phyloP scores from a whole-genome alignment of 164 flowering plant genomes.

The Buxus sempervirens region DNA sequence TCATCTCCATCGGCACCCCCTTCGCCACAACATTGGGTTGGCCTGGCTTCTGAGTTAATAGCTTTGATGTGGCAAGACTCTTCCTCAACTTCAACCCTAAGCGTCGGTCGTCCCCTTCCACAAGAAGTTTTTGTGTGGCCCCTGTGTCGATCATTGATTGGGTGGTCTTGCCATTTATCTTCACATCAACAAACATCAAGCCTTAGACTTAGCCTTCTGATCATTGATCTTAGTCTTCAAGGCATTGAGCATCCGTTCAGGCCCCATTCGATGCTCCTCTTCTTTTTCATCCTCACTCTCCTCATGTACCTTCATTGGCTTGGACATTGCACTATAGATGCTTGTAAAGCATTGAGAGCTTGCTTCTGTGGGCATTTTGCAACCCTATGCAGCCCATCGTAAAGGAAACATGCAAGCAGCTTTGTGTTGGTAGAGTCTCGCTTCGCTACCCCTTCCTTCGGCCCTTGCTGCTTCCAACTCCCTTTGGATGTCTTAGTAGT shows the following conservation, averaged over 20 bases:
- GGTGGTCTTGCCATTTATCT: background rate
- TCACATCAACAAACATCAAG: background rate
- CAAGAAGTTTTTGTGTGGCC: background rate
- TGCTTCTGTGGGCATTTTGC: background rate
- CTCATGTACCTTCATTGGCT: background rate
- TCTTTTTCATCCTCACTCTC: background rate
- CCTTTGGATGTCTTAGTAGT: background rate
- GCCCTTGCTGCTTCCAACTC: background rate
- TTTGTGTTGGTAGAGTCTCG: no score
- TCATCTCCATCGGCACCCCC: background rate
- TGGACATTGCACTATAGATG: no score
- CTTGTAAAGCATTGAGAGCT: background rate
- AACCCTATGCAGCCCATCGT: background rate
- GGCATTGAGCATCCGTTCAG: background rate
- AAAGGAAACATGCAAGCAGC: background rate
- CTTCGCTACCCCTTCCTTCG: background rate
- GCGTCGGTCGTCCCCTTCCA: background rate
- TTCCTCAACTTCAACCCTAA: background rate
- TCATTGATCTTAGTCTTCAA: background rate
- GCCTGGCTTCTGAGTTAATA: background rate
- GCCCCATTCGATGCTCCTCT: no score
- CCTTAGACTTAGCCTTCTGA: background rate
- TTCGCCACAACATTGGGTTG: background rate
- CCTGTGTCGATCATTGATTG: background rate
- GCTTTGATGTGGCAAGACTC: background rate